These are phyloP conservation scores for Medicago arabica DNA, from an alignment of 306 rosid genomes.

Conservation along the genomic window DNA sequence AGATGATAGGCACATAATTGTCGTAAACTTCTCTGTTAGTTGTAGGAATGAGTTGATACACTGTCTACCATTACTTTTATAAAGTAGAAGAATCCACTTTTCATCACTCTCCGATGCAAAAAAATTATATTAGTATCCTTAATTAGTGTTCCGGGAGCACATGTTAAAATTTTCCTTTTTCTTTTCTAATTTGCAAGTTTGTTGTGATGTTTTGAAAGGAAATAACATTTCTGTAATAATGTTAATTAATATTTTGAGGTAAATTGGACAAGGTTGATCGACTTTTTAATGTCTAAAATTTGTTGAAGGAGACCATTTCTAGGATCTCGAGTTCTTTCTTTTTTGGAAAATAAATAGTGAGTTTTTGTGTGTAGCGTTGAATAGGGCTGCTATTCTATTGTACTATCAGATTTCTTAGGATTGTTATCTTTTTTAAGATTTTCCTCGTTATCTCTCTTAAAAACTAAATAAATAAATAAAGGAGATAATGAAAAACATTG, in stretches of 20 bases:
- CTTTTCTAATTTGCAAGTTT: neutral
- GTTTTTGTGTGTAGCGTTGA: neutral
- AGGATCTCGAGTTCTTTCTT: neutral
- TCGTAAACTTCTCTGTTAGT: neutral
- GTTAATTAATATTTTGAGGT: neutral
- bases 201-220: neutral
- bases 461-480: too few relatives aligned
- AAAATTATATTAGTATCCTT: too few relatives aligned
- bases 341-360: neutral
- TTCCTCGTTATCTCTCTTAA: too few relatives aligned
- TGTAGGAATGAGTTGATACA: conserved; percentile 5
- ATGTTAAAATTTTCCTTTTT: too few relatives aligned
- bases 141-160: too few relatives aligned
- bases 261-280: neutral
- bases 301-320: neutral
- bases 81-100: too few relatives aligned
- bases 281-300: neutral
- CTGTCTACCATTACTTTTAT: neutral
- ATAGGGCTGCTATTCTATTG: too few relatives aligned
- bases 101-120: too few relatives aligned
- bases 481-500: too few relatives aligned
- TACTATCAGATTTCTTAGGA: neutral
- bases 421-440: too few relatives aligned
- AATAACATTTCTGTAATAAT: neutral
- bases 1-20: neutral